Conservation (phyloP, 805 yeast genomes). For the Candida sonorensis region DNA sequence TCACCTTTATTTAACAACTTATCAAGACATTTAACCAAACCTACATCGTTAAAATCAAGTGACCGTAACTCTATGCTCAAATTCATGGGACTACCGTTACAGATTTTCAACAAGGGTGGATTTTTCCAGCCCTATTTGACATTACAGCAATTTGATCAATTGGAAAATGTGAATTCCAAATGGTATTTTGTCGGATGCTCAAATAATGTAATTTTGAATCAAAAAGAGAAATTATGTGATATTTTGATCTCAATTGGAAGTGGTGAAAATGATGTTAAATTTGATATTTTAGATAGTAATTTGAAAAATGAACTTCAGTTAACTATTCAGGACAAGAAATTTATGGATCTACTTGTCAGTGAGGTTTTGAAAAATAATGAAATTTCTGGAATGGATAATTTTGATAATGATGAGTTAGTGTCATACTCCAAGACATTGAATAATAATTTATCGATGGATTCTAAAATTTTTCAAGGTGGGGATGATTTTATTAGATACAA, state of each 20-base stretch:
- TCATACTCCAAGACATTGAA: constrained; percentile 20
- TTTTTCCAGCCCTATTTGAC: constrained; percentile 93
- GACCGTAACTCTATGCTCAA: constrained; percentile 70
- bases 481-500: constrained; percentile 85
- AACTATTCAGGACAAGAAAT: constrained; percentile 63
- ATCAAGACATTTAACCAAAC: constrained; percentile 43
- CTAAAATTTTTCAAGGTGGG: constrained; percentile 47
- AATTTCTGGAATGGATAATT: constrained; percentile 1
- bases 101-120: constrained; percentile 78
- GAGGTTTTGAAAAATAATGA: constrained; percentile 38
- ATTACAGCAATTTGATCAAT: constrained; percentile 78
- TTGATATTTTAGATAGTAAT: constrained; percentile 38
- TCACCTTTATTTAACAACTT: constrained; percentile 59
- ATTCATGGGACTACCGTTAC: constrained; percentile 85
- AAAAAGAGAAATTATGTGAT: constrained; percentile 57
- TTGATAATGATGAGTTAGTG: constrained; percentile 27
- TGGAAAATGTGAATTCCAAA: constrained; percentile 47
- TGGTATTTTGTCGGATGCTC: constrained; percentile 83
- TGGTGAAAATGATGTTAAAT: constrained; percentile 20
- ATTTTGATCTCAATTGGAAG: constrained; percentile 52
- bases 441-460: constrained; percentile 33
- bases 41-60: constrained; percentile 66
- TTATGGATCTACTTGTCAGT: constrained; percentile 52
- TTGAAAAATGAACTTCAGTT: constrained; percentile 39
- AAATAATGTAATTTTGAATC: constrained; percentile 70